Evolutionary conservation across 768 basidiomycete genomes (phyloP), one percentile per base, ranked within the genome.

Genomic region (Pluteus cervinus): DNA sequence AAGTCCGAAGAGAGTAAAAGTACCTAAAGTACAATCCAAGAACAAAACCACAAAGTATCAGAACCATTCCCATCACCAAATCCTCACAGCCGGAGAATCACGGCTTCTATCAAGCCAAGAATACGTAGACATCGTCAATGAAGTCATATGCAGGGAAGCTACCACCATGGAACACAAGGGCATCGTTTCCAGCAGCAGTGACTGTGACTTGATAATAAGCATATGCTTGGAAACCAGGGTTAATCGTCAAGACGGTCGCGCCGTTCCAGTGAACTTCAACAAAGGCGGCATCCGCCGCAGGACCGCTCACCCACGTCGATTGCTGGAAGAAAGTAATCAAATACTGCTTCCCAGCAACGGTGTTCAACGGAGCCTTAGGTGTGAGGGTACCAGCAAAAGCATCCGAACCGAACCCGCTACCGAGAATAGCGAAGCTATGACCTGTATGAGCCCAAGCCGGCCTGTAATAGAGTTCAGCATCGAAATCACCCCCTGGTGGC

Each of bases 111-210:
- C n/a, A n/a, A n/a, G n/a, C n/a, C n/a, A n/a, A n/a, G n/a, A n/a
- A n/a, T n/a, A n/a, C n/a, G n/a, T n/a, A n/a, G 24, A 68, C 45
- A 44, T 71, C 68, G 48, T 73, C 70, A 32, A 73, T 53, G 53
- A 70, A 73, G 11, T 61, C 59, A 64, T 65, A 73, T 9, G 68
- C 66, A 9, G 70, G 70, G 7, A 68, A 66, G 8, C 47, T 51
- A 1, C 68, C 69, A 18, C 71, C 71, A 28, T 53, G 54, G 55
- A 68, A 63, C 1, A 60, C 53, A 25, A 68, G 51, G 10, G 52
- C 46, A 40, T 68, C 66, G 20, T 50, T 56, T 12, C 66, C 65
- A 14, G 39, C 44, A 5, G 53, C 69, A 1, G 48, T 49, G 7
- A 66, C 69, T 0, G 41, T 36, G 31, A 60, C 55, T 31, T 62